Evolutionary conservation across 2,329 filamentous ascomycete genomes (phyloP).

Genomic region (Aspergillaceae sp.): DNA sequence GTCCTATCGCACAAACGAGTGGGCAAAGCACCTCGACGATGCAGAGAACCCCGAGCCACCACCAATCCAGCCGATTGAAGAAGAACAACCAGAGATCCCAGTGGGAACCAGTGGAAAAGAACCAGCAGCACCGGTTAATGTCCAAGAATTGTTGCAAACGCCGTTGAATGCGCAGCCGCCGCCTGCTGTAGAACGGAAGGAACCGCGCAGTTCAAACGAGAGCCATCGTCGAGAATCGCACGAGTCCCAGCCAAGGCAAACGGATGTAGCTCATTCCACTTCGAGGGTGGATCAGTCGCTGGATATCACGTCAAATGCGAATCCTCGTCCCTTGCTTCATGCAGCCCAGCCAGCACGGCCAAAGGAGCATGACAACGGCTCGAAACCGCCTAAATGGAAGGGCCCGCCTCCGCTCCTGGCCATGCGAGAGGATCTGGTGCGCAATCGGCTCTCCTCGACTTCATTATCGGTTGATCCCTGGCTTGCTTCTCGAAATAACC

Average conservation of each 20-base stretch:
- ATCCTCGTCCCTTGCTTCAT: slow-evolving; percentile 1
- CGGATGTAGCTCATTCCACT: not conserved
- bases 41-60: slow-evolving; percentile 64
- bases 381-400: slow-evolving; percentile 15
- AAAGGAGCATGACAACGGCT: slow-evolving; percentile 1
- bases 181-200: slow-evolving; percentile 21
- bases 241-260: slow-evolving; percentile 7
- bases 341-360: slow-evolving; percentile 1
- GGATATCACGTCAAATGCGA: not conserved
- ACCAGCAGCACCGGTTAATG: slow-evolving; percentile 51
- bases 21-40: slow-evolving; percentile 78
- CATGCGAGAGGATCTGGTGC: slow-evolving; percentile 46
- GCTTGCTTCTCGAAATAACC: slow-evolving; percentile 16
- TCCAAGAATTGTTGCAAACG: slow-evolving; percentile 58
- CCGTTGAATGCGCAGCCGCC: slow-evolving; percentile 44
- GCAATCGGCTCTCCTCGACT: slow-evolving; percentile 28
- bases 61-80: slow-evolving; percentile 34
- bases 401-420: slow-evolving; percentile 43
- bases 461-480: slow-evolving; percentile 27
- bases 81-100: slow-evolving; percentile 23
- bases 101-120: slow-evolving; percentile 35
- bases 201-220: slow-evolving; percentile 8
- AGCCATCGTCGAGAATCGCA: slow-evolving; percentile 7
- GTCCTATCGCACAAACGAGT: slow-evolving; percentile 87
- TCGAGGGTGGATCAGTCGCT: not conserved